A percentile compares a stretch with the other conserved stretches of the same genome.
Evolutionary conservation across 1,284 basidiomycete species (phyloP).

Genomic region (Tetrapyrgos nigripes): DNA sequence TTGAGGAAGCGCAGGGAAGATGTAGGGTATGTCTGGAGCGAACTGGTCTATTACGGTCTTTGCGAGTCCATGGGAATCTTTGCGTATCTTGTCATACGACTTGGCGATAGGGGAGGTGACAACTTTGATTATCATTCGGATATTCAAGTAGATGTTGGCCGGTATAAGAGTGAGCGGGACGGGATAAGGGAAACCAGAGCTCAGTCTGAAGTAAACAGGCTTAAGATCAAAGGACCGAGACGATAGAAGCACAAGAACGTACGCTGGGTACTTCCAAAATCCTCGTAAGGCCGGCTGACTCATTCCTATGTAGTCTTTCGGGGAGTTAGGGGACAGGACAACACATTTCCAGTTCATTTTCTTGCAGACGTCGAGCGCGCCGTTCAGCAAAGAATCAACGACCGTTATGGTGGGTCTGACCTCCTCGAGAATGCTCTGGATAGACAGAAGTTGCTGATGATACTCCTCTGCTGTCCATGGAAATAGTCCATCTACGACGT

Average conservation of each 20-base stretch:
- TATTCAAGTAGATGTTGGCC: slow-evolving; percentile 12
- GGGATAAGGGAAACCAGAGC: slow-evolving; percentile 13
- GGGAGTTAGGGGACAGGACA: slow-evolving; percentile 12
- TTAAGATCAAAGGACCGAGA: not conserved
- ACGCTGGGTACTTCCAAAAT: slow-evolving; percentile 17
- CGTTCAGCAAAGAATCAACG: slow-evolving; percentile 2
- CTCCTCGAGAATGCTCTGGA: slow-evolving; percentile 7
- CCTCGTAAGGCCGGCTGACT: slow-evolving; percentile 5
- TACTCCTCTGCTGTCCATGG: slow-evolving; percentile 11
- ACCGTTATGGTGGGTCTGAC: slow-evolving; percentile 5
- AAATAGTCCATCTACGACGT: not conserved
- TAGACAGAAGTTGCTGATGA: not conserved
- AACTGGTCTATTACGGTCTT: not conserved
- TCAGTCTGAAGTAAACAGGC: slow-evolving; percentile 4
- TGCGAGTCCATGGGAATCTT: not conserved
- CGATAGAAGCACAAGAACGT: not conserved
- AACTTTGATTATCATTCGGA: slow-evolving; percentile 2
- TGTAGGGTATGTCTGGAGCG: not conserved
- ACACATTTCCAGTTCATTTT: slow-evolving; percentile 2
- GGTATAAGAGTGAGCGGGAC: slow-evolving; percentile 10
- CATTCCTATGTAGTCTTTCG: slow-evolving; percentile 9
- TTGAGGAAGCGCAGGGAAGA: slow-evolving; percentile 10
- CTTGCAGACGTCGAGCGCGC: slow-evolving; percentile 11
- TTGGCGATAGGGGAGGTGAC: not conserved
- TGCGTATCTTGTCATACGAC: slow-evolving; percentile 3